Evolutionary conservation across 2,329 filamentous ascomycete genomes (phyloP), one percentile per base, ranked within the genome.

Genomic region (Talaromyces pinophilus): DNA sequence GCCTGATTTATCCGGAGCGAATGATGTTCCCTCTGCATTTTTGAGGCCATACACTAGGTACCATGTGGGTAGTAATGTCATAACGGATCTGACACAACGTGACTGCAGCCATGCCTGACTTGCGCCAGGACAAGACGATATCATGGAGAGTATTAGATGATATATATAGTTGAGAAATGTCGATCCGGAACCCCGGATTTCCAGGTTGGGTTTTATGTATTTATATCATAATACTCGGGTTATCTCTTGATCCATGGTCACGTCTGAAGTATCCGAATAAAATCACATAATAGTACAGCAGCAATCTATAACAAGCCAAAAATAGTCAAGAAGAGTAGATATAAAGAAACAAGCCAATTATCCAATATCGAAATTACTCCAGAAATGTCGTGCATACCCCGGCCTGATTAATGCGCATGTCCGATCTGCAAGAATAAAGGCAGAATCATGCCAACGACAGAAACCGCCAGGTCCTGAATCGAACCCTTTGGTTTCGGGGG

Each of bases 401-500:
- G n/a, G 5, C 6, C 50, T n/a, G 10, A 8, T 77, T 69, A 82
- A 69, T 82, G 80, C 62, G 80, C 80, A 75, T 82, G 81, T 42
- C 81, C 80, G 66, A 82, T 77, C 70, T 82, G 81, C 67, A 82
- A 69, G 69, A 82, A 82, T 55, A 82, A 69, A 13, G 81, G 81
- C 65, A 82, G 63, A 35, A 82, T 76, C 81, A 82, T 82, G 65
- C 81, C 81, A 68, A 82, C 72, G n/a, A 82, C 77, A 48, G 81
- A 81, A 40, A 80, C 80, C 60, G 79, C 75, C 67, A 82, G 70
- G 69, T 82, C 81, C 69, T 77, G 75, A 75, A 81, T 78, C 4
- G 80, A 80, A 67, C 79, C 79, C 60, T 80, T 78, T 5, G 76
- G 71, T 38, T 65, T 68, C 67, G 75, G 70, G 3, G 73, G 67